Evolutionary conservation across 108 stramenopile genomes (phyloP).

Genomic region (Fragilaria radians): DNA sequence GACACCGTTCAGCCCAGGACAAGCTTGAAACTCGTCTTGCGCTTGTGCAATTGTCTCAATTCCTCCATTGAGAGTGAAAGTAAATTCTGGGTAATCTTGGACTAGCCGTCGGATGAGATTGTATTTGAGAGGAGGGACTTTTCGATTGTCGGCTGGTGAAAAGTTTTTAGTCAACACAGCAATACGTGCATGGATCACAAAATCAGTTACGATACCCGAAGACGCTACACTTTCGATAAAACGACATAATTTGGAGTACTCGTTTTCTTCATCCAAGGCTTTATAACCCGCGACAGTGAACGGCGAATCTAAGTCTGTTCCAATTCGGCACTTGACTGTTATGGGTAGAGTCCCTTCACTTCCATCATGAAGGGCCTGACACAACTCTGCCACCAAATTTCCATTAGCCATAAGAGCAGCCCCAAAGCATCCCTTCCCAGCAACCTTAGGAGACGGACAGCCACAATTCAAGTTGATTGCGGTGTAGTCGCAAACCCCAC

Average conservation of each 20-base stretch:
- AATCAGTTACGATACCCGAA: constrained; percentile 81
- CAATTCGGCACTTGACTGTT: constrained; percentile 97
- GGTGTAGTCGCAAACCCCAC: constrained; percentile 78
- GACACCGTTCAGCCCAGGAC: constrained; percentile 56
- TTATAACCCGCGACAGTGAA: constrained; percentile 38
- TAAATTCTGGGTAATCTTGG: constrained; percentile 72
- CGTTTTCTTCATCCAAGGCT: constrained; percentile 72
- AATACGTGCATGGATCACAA: constrained; percentile 95
- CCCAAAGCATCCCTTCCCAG: constrained; percentile 96
- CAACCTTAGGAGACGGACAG: constrained; percentile 95
- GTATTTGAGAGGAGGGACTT: constrained; percentile 90
- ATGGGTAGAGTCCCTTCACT: constrained; percentile 60
- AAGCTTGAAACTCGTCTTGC: constrained; percentile 47
- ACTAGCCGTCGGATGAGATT: constrained; percentile 67
- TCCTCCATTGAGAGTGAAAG: constrained; percentile 84
- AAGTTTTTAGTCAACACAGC: constrained; percentile 87
- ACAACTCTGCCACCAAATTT: constrained; percentile 72
- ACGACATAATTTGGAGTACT: constrained; percentile 66
- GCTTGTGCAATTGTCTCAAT: constrained; percentile 63
- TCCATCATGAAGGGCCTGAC: constrained; percentile 66
- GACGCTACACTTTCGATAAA: constrained; percentile 86
- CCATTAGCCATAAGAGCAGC: constrained; percentile 96
- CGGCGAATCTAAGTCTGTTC: constrained; percentile 51
- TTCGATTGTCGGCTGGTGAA: constrained; percentile 94
- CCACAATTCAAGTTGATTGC: constrained; percentile 98